Conservation (phyloP, 2,329 filamentous ascomycete species). For the Pseudophaeomoniella oleicola region DNA sequence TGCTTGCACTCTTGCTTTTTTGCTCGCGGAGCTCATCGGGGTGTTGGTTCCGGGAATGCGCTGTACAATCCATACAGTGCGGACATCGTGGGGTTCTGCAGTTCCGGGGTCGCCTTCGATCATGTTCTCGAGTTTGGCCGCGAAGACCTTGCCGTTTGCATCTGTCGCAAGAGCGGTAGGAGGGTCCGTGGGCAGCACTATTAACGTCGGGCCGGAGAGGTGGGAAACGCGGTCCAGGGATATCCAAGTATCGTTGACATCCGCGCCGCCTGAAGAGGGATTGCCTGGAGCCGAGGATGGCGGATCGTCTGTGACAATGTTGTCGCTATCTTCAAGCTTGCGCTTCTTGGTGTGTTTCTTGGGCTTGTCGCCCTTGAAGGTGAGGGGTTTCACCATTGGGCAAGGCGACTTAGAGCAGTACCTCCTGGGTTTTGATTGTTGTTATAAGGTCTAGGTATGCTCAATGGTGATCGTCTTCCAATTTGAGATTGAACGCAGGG, state of each 20-base stretch:
- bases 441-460: too few relatives aligned
- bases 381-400: slow-evolving; percentile 55
- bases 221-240: slow-evolving; percentile 62
- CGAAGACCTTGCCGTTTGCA: slow-evolving; percentile 72
- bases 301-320: slow-evolving; percentile 10
- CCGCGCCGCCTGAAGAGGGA: slow-evolving; percentile 7
- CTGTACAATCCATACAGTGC: slow-evolving; percentile 90
- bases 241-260: slow-evolving; percentile 62
- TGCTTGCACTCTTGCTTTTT: not conserved
- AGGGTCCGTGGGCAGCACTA: slow-evolving; percentile 64
- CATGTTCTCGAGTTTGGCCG: slow-evolving; percentile 70
- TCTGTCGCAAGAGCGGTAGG: slow-evolving; percentile 64
- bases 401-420: too few relatives aligned
- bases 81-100: slow-evolving; percentile 87
- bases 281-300: slow-evolving; percentile 15
- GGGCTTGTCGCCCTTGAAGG: slow-evolving; percentile 97
- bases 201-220: slow-evolving; percentile 65
- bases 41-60: slow-evolving; percentile 55
- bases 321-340: slow-evolving; percentile 38
- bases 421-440: too few relatives aligned
- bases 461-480: too few relatives aligned
- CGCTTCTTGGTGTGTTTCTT: slow-evolving; percentile 57
- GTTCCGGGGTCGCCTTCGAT: slow-evolving; percentile 69
- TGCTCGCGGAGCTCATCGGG: not conserved
- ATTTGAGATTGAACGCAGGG: too few relatives aligned